Conservation (phyloP, 352 stramenopile species). For the Phytophthora uliginosa region DNA sequence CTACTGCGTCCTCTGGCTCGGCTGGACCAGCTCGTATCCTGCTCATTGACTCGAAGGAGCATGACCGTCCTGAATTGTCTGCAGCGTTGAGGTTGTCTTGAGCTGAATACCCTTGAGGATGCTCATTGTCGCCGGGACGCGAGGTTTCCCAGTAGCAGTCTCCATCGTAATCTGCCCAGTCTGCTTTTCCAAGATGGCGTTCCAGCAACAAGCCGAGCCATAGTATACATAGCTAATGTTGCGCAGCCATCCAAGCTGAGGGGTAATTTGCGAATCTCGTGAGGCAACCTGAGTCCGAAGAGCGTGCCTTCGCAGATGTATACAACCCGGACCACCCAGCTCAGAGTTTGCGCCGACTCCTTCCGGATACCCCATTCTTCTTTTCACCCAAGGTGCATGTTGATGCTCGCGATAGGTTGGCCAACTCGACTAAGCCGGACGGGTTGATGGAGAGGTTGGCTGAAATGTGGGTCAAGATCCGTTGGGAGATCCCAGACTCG, state of each 20-base stretch:
- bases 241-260: not conserved
- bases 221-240: not conserved
- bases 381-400: not conserved
- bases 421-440: not conserved
- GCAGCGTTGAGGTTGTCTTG: not conserved
- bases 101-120: not conserved
- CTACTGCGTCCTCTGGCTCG: too few species aligned
- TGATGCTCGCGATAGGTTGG: not conserved
- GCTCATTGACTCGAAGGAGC: too few species aligned
- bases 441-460: not conserved
- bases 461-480: not conserved
- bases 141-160: too few species aligned
- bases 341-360: not conserved
- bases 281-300: too few species aligned
- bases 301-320: not conserved
- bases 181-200: not conserved
- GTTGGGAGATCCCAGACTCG: not conserved
- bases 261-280: not conserved
- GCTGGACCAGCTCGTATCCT: too few species aligned
- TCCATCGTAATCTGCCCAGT: not conserved
- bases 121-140: not conserved
- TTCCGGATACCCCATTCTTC: not conserved
- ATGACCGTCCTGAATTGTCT: not conserved
- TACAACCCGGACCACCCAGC: not conserved
- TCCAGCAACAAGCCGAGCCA: not conserved